Base-by-base conservation (phyloP, 805 yeast genomes). In the Ogataea salicorniae region DNA sequence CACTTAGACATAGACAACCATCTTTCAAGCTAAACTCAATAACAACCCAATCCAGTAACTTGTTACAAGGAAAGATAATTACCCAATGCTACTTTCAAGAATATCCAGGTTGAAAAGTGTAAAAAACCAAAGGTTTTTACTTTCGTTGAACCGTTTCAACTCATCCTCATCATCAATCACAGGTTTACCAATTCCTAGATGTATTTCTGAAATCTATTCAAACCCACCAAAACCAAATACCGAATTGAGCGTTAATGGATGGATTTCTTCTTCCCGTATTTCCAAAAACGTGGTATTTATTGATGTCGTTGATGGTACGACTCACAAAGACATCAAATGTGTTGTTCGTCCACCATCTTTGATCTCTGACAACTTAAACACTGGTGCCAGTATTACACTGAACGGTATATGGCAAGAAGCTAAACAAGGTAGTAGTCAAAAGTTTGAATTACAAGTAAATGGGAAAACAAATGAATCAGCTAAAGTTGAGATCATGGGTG, bases 281-380 rank as follows among this genome's bases (percentile, higher is more conserved):
- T 76, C 89, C 61, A 90, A 90, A 60, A 84, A 83, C 46, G 74
- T 87, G 4, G 85, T 89, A 0, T 94, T 94, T 64, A 69, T 90
- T 4, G 96, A 89, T 58, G 54, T 94, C 11, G 67, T 76, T 2
- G 98, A 94, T 62, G 98, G 98, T 0, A 75, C 94, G 0, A 69
- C 78, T 2, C 68, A 74, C 33, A 52, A 68, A 29, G 72, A 76
- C 15, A 60, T 91, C 48, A 79, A 76, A 58, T 76, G 88, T 47
- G 80, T 83, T 0, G 65, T 83, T 4, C 64, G 74, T 2, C 72
- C 72, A 14, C 69, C 68, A 7, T 55, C 63, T 5, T 48, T 58
- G 46, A 38, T 66, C 17, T 67, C 63, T 45, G 52, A 48, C 46
- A 63, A 38, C 46, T 74, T 43, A 48, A 62, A 56, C 37, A 62